Evolutionary conservation across 2,329 filamentous ascomycete species (phyloP).

Genomic region (Fusarium siculi): DNA sequence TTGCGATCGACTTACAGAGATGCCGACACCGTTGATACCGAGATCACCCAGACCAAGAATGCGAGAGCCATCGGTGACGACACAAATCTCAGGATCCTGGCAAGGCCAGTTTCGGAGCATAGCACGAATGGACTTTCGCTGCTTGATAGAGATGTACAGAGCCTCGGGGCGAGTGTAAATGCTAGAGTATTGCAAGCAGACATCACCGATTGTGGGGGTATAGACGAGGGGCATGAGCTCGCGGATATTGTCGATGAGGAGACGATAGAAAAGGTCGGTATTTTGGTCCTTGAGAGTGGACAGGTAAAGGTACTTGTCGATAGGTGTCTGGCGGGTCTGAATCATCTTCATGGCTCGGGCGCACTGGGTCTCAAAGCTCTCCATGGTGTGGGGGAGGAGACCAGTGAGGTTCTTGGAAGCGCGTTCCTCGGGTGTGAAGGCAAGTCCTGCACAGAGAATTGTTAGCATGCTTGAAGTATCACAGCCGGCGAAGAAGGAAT

Average conservation of each 20-base stretch:
- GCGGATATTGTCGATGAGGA: slow-evolving; percentile 80
- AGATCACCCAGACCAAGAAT: slow-evolving; percentile 93
- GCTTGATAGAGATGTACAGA: slow-evolving; percentile 95
- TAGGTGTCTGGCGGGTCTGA: slow-evolving; percentile 71
- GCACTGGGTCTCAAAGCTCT: slow-evolving; percentile 69
- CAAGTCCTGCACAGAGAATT: slow-evolving; percentile 60
- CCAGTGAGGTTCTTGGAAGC: slow-evolving; percentile 73
- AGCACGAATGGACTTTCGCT: slow-evolving; percentile 87
- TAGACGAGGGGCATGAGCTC: slow-evolving; percentile 87
- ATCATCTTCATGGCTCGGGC: slow-evolving; percentile 79
- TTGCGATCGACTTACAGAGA: slow-evolving; percentile 72
- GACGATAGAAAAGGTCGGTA: slow-evolving; percentile 83
- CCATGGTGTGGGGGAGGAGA: slow-evolving; percentile 72
- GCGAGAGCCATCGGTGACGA: slow-evolving; percentile 94
- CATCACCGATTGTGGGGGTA: slow-evolving; percentile 92
- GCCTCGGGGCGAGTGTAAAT: slow-evolving; percentile 95
- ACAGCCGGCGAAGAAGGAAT: background rate
- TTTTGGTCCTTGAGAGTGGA: slow-evolving; percentile 80
- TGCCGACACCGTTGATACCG: slow-evolving; percentile 96
- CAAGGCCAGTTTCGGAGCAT: slow-evolving; percentile 96
- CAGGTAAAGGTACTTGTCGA: slow-evolving; percentile 88
- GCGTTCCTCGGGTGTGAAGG: slow-evolving; percentile 72
- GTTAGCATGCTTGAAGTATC: slow-evolving; percentile 22
- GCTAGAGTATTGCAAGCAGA: slow-evolving; percentile 95
- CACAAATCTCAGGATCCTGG: slow-evolving; percentile 89